Conservation (phyloP, 2,329 filamentous ascomycete genomes). For the Diaporthe batatas region DNA sequence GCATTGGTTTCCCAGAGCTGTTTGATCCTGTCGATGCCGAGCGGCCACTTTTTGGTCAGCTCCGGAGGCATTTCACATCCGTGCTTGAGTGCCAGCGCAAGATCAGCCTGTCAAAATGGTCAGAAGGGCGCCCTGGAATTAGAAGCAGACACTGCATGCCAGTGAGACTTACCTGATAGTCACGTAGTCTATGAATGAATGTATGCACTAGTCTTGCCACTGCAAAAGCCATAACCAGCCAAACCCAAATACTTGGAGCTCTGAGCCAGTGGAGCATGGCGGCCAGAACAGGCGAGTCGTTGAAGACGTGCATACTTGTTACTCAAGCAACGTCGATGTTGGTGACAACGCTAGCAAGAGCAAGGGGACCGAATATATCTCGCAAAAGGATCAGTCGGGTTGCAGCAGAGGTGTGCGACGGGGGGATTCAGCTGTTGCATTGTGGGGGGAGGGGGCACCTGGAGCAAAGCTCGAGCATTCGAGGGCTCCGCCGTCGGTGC, state of each 20-base stretch:
- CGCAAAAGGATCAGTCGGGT: not conserved
- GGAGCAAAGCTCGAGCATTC: too few relatives aligned
- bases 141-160: not conserved
- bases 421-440: not conserved
- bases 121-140: not conserved
- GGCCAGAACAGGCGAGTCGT: not conserved
- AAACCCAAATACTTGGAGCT: not conserved
- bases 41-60: not conserved
- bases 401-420: too few relatives aligned
- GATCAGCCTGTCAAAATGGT: not conserved
- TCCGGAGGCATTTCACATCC: not conserved
- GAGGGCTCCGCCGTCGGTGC: not conserved
- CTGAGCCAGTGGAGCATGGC: not conserved
- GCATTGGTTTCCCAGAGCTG: constrained; percentile 1
- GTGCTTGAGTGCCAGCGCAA: not conserved
- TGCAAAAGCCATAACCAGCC: not conserved
- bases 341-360: too few relatives aligned
- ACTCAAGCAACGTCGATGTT: too few relatives aligned
- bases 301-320: too few relatives aligned
- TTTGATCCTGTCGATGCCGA: constrained; percentile 8
- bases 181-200: not conserved
- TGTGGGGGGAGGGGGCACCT: too few relatives aligned
- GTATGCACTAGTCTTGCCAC: not conserved
- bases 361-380: not conserved
- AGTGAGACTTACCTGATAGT: not conserved